These are phyloP conservation scores for Verticillium alfalfae DNA, from an alignment of 2,329 filamentous ascomycete genomes.

Conservation along the genomic window DNA sequence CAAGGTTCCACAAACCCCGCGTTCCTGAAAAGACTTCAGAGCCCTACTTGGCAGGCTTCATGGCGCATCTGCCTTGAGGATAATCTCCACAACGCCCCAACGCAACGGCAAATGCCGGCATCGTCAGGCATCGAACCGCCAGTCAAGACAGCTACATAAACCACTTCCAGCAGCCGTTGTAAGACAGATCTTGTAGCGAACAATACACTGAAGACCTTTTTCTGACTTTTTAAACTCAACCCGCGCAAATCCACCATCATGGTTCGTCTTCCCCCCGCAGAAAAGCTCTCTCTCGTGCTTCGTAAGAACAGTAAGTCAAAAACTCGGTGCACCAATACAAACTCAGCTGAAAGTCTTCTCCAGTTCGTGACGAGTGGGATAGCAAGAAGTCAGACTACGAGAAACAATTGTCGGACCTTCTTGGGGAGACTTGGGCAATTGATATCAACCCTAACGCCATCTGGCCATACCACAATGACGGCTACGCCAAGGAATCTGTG, in stretches of 20 bases:
- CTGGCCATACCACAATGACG: slow-evolving; percentile 38
- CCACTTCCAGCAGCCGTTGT: too few species aligned
- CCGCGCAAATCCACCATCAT: slow-evolving; percentile 14
- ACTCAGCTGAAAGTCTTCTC: slow-evolving; percentile 5
- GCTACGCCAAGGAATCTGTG: slow-evolving; percentile 33
- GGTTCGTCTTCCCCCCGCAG: slow-evolving; percentile 36
- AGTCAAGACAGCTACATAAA: too few species aligned
- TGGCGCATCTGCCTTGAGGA: too few species aligned
- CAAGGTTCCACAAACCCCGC: too few species aligned
- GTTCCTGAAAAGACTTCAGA: too few species aligned
- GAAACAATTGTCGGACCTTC: slow-evolving; percentile 33
- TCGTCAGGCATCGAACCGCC: too few species aligned
- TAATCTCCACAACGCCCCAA: too few species aligned
- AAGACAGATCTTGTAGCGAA: too few species aligned
- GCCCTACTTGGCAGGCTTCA: too few species aligned
- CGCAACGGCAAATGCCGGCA: too few species aligned
- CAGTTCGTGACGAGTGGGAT: slow-evolving; percentile 49
- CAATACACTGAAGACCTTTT: too few species aligned
- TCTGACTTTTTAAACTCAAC: too few species aligned
- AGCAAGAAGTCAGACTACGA: slow-evolving; percentile 38
- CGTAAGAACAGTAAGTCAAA: slow-evolving; percentile 42
- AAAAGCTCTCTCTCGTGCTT: slow-evolving; percentile 43
- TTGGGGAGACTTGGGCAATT: slow-evolving; percentile 44
- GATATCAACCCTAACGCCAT: slow-evolving; percentile 40
- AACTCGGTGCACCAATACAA: neutral